phyloP scores from a whole-genome alignment of 1,284 basidiomycete species.

The Melanopsichium pennsylvanicum region DNA sequence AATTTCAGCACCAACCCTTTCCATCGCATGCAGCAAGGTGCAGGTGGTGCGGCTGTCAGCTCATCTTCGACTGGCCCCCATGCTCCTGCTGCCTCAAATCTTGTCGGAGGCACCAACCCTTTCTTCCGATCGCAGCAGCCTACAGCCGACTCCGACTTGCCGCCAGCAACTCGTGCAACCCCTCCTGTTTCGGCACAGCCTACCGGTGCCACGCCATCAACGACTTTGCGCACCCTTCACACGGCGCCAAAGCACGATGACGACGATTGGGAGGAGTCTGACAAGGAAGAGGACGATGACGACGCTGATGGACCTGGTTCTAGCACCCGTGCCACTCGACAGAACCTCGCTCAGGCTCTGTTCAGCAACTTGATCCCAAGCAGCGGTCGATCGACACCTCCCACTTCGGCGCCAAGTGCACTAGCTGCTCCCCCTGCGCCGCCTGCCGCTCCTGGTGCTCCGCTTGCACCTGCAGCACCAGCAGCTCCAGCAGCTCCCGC shows the following conservation, averaged over 20 bases:
- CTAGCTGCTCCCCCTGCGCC: constrained; percentile 41
- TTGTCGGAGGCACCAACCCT: constrained; percentile 53
- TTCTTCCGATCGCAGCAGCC: constrained; percentile 54
- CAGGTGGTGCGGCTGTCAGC: constrained; percentile 19
- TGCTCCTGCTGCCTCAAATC: constrained; percentile 20
- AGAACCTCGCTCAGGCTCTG: constrained; percentile 62
- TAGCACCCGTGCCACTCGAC: constrained; percentile 60
- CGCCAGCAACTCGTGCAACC: constrained; percentile 38
- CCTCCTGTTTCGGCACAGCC: constrained; percentile 48
- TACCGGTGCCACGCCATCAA: constrained; percentile 18
- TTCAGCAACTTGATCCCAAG: constrained; percentile 62
- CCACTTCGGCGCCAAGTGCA: constrained; percentile 39
- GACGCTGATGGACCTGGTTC: constrained; percentile 59
- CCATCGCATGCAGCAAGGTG: constrained; percentile 55
- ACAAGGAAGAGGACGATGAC: constrained; percentile 62
- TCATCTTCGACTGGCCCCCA: constrained; percentile 16
- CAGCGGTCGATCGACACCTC: constrained; percentile 50
- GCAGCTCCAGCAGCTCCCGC: constrained; percentile 61
- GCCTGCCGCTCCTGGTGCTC: constrained; percentile 48
- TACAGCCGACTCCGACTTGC: constrained; percentile 26
- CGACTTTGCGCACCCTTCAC: constrained; percentile 39
- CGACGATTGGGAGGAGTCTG: constrained; percentile 62
- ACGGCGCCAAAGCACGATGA: constrained; percentile 59
- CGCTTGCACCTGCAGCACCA: constrained; percentile 63
- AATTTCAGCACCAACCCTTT: constrained; percentile 57